Conservation (phyloP, 1,284 basidiomycete genomes). For the Sporisorium scitamineum region DNA sequence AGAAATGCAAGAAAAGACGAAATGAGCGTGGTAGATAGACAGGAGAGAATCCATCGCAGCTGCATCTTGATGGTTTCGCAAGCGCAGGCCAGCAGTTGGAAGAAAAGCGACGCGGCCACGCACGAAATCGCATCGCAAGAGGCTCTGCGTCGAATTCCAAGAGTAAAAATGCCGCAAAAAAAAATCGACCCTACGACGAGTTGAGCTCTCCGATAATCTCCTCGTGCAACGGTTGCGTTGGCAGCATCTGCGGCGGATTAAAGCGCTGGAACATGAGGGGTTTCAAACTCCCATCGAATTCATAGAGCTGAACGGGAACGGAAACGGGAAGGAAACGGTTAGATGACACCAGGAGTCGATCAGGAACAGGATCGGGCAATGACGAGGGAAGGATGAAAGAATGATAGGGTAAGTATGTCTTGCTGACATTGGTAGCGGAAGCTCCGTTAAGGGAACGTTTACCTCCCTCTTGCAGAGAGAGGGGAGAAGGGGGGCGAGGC, state of each 20-base stretch:
- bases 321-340: no score
- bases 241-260: conserved; percentile 65
- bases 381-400: no score
- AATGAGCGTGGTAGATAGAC: conserved; percentile 9
- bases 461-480: no score
- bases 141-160: background rate
- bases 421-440: no score
- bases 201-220: conserved; percentile 46
- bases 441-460: no score
- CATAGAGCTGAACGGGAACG: conserved; percentile 43
- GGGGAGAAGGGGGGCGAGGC: no score
- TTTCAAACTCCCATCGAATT: conserved; percentile 54
- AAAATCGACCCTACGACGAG: conserved; percentile 6
- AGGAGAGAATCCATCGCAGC: background rate
- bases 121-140: background rate
- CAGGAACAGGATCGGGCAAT: no score
- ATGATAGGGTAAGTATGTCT: no score
- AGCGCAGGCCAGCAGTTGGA: background rate
- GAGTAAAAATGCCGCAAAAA: background rate
- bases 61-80: background rate
- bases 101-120: background rate
- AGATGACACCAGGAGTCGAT: no score
- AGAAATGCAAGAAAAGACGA: conserved; percentile 7
- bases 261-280: conserved; percentile 54
- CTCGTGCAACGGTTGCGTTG: conserved; percentile 57